Percentiles rank a stretch among this genome's conserved stretches.
These are phyloP conservation scores for Lipomyces oligophaga DNA, from an alignment of 805 yeast species.

Conservation along the genomic window DNA sequence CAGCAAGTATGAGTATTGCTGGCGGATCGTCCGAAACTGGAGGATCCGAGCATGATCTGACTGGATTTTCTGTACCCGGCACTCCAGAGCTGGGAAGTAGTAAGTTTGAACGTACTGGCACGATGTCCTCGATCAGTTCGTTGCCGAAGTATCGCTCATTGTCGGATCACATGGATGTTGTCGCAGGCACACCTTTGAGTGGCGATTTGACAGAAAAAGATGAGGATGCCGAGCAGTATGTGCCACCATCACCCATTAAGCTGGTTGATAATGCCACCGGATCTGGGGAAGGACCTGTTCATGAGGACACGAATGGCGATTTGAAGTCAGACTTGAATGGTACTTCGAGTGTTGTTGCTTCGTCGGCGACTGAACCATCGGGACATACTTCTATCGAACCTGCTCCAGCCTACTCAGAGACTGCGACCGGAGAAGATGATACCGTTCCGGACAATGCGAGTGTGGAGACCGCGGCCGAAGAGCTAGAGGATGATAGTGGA, in stretches of 20 bases:
- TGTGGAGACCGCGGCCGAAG: neutral
- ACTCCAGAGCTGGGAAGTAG: slow-evolving; percentile 1
- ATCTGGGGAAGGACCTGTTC: too few species aligned
- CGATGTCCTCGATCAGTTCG: slow-evolving; percentile 9
- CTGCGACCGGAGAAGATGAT: too few species aligned
- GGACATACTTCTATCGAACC: too few species aligned
- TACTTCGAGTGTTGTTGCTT: neutral
- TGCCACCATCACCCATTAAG: too few species aligned
- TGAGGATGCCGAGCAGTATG: too few species aligned
- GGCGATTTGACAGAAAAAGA: too few species aligned
- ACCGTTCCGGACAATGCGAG: too few species aligned
- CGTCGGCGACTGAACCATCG: too few species aligned
- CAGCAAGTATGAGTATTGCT: slow-evolving; percentile 8
- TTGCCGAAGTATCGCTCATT: slow-evolving; percentile 5
- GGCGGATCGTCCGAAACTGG: slow-evolving; percentile 17
- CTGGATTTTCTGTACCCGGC: slow-evolving; percentile 4
- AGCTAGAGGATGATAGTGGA: slow-evolving; percentile 24
- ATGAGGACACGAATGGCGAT: neutral
- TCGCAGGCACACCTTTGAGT: neutral
- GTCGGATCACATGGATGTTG: neutral
- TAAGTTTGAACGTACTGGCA: slow-evolving; percentile 1
- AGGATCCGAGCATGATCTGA: slow-evolving; percentile 1
- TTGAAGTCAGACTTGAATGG: neutral
- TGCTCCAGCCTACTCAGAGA: too few species aligned
- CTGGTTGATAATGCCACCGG: too few species aligned